phyloP scores from a whole-genome alignment of 75 land plant species.

The Cupressus sempervirens region DNA sequence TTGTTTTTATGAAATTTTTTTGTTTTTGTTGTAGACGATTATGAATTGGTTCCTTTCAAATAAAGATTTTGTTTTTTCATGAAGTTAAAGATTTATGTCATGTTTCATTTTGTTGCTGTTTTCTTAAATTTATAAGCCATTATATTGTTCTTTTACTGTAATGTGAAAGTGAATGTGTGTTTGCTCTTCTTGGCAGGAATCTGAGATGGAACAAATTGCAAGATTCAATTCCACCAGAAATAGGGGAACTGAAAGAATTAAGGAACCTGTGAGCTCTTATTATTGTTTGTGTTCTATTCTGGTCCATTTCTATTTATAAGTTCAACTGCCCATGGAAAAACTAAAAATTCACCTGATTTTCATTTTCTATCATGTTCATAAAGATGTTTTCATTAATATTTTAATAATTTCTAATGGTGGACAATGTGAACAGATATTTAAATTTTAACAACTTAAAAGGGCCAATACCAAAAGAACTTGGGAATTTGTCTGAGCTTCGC shows the following conservation, averaged over 20 bases:
- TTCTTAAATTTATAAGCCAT: background rate
- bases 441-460: slow-evolving; percentile 33
- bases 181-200: slow-evolving; percentile 18
- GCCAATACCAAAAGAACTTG: slow-evolving; percentile 27
- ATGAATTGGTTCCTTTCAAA: background rate
- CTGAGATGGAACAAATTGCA: slow-evolving; percentile 35
- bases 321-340: background rate
- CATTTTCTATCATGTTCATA: slow-evolving; percentile 8
- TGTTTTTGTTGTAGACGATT: background rate
- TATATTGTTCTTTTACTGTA: background rate
- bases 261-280: slow-evolving; percentile 18
- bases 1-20: background rate
- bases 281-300: background rate
- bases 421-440: slow-evolving; percentile 22
- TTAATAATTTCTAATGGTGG: background rate
- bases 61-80: background rate
- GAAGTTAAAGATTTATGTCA: background rate
- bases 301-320: background rate
- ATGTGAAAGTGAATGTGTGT: background rate
- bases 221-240: slow-evolving; percentile 29
- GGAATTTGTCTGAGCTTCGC: slow-evolving; percentile 20
- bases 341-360: background rate
- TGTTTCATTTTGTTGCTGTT: background rate
- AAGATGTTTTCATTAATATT: background rate
- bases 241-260: slow-evolving; percentile 30